Conservation (phyloP, 306 rosid species). For the Quercus variabilis region DNA sequence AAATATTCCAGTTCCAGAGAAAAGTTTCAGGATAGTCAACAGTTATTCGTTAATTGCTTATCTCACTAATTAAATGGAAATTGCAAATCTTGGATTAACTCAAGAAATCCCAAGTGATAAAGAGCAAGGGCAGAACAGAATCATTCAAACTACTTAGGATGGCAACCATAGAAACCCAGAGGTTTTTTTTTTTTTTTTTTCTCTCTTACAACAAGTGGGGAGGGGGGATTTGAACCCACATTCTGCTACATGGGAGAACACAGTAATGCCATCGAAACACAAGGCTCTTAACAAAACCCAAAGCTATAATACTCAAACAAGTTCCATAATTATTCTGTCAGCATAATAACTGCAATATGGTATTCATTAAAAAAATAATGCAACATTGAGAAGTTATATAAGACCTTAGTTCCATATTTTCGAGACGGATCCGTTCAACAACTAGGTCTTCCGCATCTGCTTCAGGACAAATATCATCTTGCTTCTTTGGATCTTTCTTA, state of each 20-base stretch:
- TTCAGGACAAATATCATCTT: conserved; percentile 40
- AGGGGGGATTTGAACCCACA: too few species aligned
- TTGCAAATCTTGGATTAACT: neutral
- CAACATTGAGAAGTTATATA: neutral
- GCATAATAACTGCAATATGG: neutral
- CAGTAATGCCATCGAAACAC: too few species aligned
- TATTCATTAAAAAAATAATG: too few species aligned
- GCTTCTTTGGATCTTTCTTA: conserved; percentile 51
- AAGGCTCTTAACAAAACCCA: neutral
- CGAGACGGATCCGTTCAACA: conserved; percentile 85
- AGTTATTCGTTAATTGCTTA: neutral
- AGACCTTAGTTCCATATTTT: conserved; percentile 81
- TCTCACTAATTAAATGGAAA: conserved; percentile 1
- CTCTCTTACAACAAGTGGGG: too few species aligned
- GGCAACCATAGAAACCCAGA: neutral
- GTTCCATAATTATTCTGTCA: neutral
- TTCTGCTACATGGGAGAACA: too few species aligned
- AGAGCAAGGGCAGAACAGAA: neutral
- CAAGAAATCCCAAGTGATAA: conserved; percentile 12
- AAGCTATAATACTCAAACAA: neutral
- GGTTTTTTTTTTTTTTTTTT: neutral
- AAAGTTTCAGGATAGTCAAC: neutral
- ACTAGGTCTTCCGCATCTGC: conserved; percentile 38
- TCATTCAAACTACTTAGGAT: conserved; percentile 16
- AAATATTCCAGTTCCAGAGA: neutral